These are phyloP conservation scores for Diphasiastrum complanatum DNA, from an alignment of 83 land plant species.

Conservation along the genomic window DNA sequence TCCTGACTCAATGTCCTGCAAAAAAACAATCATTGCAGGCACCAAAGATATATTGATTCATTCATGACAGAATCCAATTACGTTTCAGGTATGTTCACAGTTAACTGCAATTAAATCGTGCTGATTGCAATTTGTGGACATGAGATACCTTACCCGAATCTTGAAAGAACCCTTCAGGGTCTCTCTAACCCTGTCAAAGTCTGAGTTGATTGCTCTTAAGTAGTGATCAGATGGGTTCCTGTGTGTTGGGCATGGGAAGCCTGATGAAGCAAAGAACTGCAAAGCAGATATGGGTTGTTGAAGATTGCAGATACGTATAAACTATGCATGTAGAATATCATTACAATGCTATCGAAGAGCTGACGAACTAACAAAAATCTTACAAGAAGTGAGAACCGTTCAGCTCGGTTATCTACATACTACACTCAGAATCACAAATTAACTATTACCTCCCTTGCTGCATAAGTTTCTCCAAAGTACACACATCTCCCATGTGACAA, in stretches of 20 bases:
- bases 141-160: conserved; percentile 8
- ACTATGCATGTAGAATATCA: not conserved
- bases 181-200: conserved; percentile 22
- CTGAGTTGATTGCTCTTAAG: conserved; percentile 21
- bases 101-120: not conserved
- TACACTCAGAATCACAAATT: not conserved
- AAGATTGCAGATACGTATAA: not conserved
- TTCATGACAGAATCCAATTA: too few relatives aligned
- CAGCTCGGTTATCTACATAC: not conserved
- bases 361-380: not conserved
- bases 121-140: not conserved
- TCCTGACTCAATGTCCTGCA: conserved; percentile 1
- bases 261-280: conserved; percentile 28
- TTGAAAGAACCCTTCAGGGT: conserved; percentile 22
- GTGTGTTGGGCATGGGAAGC: conserved; percentile 22
- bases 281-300: conserved; percentile 2
- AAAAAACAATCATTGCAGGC: too few relatives aligned
- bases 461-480: conserved; percentile 10
- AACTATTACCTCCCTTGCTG: conserved; percentile 5
- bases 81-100: not conserved
- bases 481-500: conserved; percentile 9
- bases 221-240: conserved; percentile 28
- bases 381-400: not conserved
- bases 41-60: not conserved
- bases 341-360: not conserved